phyloP scores from a whole-genome alignment of 2,329 filamentous ascomycete species.

The Arthrobotrys megalospora region DNA sequence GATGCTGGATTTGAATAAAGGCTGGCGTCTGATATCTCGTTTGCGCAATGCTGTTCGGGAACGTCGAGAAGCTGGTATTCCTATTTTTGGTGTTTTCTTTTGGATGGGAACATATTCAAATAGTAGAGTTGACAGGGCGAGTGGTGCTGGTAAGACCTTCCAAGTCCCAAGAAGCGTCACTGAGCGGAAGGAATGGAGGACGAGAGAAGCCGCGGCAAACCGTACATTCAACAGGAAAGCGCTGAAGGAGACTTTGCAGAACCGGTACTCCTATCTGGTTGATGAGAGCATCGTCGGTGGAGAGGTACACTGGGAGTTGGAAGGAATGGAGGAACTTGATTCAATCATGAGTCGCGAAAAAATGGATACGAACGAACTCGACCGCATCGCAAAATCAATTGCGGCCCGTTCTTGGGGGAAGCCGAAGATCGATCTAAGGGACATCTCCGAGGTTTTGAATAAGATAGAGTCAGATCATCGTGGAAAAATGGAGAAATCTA shows the following conservation, averaged over 20 bases:
- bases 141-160: not conserved
- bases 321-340: not conserved
- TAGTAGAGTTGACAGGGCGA: not conserved
- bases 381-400: constrained; percentile 9
- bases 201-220: not conserved
- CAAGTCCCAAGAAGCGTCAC: not conserved
- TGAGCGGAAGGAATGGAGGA: not conserved
- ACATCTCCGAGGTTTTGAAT: not conserved
- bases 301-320: not conserved
- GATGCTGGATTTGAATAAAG: not conserved
- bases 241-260: not conserved
- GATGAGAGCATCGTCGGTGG: not conserved
- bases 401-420: not conserved
- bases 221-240: not conserved
- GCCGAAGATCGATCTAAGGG: constrained; percentile 9
- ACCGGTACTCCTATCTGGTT: not conserved
- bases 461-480: not conserved
- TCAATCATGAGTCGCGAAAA: not conserved
- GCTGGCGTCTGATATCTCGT: constrained; percentile 1
- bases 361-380: not conserved
- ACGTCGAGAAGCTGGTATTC: not conserved
- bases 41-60: constrained; percentile 1
- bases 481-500: not conserved
- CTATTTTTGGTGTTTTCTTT: constrained; percentile 10
- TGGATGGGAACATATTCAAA: not conserved